Base-by-base conservation (phyloP, 768 basidiomycete genomes). In the Suillus bovinus region DNA sequence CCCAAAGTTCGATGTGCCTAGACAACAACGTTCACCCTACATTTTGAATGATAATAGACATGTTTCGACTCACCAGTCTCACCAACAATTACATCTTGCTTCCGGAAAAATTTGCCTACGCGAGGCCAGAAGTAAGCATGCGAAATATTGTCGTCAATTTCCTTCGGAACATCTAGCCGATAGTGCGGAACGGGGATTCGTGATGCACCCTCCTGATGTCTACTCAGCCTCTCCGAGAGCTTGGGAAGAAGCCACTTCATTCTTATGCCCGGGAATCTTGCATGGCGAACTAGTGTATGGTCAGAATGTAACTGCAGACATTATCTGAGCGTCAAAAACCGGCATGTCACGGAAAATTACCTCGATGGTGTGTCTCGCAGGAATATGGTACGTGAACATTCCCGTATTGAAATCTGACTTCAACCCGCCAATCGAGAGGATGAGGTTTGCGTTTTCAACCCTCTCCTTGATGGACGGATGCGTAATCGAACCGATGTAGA, bases 71-170 rank as follows among this genome's bases (percentile, higher is more conserved):
- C 60, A 80, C 93, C 95, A 14, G 95, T 98, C 76, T 98, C 96
- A 2, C 92, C 86, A 49, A 97, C 76, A 62, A 97, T 84, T 38
- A 96, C 85, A 74, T 93, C 93, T 38, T 82, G 78, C 24, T 83
- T 74, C 64, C 75, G 79, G 78, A 95, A 91, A 80, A 93, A 94
- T 61, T 80, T 72, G 10, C 84, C 82, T 13, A 95, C 67, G 36
- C 87, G 85, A 1, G 93, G 91, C 94, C 94, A 96, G 71, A 96
- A 84, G 81, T 86, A 93, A 14, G 82, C 75, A 64, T 96, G 95
- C 1, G 87, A 83, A 70, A 96, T 93, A 9, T 68, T 68, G 14
- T 82, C 76, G 61, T 77, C 72, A 10, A 71, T 73, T 64, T 88
- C 85, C n/a, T 80, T 61, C 0, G 88, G 88, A 0, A 86, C 69